phyloP scores from a whole-genome alignment of 495 filamentous ascomycete genomes.

The Xylaria venustula region DNA sequence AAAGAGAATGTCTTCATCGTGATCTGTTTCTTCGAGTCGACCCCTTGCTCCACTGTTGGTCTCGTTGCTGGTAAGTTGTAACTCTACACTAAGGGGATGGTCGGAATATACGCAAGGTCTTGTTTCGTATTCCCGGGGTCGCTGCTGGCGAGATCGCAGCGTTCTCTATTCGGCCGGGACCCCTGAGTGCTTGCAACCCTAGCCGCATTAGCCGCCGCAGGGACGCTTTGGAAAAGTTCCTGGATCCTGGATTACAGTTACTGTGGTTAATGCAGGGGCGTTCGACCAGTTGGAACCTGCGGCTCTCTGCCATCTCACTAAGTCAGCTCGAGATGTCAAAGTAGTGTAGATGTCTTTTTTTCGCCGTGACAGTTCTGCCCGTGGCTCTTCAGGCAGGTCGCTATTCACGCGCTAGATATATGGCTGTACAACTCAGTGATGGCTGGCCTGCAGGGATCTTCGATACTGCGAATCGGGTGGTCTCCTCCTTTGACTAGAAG shows the following conservation, averaged over 20 bases:
- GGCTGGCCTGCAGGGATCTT: conserved; percentile 1
- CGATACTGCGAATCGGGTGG: conserved; percentile 15
- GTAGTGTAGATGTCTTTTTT: no score
- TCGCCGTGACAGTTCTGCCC: no score
- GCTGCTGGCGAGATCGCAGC: background rate
- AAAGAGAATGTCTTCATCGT: conserved; percentile 1
- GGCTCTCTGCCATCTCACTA: conserved; percentile 7
- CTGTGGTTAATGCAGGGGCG: conserved; percentile 9
- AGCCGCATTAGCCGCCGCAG: conserved; percentile 12
- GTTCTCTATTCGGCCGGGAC: conserved; percentile 2
- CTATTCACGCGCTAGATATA: background rate
- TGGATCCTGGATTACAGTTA: conserved; percentile 5
- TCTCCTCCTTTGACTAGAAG: conserved; percentile 15
- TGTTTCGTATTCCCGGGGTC: conserved; percentile 1
- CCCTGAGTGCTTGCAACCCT: conserved; percentile 11
- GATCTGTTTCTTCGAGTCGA: background rate
- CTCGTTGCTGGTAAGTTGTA: no score
- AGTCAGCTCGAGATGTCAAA: background rate
- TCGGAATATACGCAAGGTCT: background rate
- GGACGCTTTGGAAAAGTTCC: conserved; percentile 8
- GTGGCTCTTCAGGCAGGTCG: background rate
- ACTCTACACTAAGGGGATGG: no score
- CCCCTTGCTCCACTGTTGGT: background rate
- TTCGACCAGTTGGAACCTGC: conserved; percentile 2
- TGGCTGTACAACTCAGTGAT: background rate